Percentiles rank a stretch among this genome's conserved stretches.
Conservation (phyloP, 768 basidiomycete genomes). For the Tremella mesenterica region DNA sequence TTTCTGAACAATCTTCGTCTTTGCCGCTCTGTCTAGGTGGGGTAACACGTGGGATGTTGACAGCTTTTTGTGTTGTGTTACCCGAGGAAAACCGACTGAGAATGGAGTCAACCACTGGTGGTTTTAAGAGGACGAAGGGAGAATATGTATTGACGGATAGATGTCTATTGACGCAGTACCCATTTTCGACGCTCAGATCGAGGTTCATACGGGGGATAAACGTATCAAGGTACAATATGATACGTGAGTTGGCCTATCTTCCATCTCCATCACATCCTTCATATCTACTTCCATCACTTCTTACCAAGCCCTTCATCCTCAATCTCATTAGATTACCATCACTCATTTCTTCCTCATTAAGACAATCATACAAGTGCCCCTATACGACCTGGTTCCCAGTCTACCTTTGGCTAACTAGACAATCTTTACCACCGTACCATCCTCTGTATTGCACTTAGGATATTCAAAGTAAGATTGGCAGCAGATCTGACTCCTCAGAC, state of each 20-base stretch:
- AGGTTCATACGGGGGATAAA: constrained; percentile 34
- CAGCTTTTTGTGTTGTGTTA: too few species aligned
- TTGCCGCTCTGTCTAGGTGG: not conserved
- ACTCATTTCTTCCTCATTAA: too few species aligned
- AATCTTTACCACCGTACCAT: constrained; percentile 19
- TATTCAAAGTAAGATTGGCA: constrained; percentile 7
- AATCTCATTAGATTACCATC: too few species aligned
- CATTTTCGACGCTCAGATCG: constrained; percentile 40
- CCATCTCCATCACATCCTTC: not conserved
- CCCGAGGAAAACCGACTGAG: not conserved
- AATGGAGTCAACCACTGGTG: not conserved
- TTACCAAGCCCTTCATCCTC: too few species aligned
- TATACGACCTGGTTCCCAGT: too few species aligned
- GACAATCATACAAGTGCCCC: too few species aligned
- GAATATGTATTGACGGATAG: constrained; percentile 17
- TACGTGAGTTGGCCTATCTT: constrained; percentile 18
- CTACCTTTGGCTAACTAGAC: too few species aligned
- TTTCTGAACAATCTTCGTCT: too few species aligned
- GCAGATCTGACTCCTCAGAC: constrained; percentile 19
- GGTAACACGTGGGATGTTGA: not conserved
- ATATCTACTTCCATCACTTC: constrained; percentile 29
- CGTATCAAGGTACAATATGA: constrained; percentile 24
- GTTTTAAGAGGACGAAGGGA: not conserved
- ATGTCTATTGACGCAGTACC: constrained; percentile 34
- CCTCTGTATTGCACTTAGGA: constrained; percentile 1